Evolutionary conservation across 2,329 filamentous ascomycete genomes (phyloP).

Genomic region (Pseudofabraea citricarpa): DNA sequence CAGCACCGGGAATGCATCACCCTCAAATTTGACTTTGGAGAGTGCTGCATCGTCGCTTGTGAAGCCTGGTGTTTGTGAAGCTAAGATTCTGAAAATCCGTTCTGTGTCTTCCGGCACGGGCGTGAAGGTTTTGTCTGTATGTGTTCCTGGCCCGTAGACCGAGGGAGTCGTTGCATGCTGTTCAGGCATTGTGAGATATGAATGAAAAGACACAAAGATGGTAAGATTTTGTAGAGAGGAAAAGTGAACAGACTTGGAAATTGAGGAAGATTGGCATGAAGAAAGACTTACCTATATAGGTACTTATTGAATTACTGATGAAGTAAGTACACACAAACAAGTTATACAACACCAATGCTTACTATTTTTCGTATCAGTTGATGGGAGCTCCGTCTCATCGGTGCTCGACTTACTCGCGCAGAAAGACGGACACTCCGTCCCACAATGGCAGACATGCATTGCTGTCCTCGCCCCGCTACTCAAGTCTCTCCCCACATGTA

Average conservation of each 20-base stretch:
- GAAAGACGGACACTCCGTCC: too few relatives aligned
- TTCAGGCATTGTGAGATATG: not conserved
- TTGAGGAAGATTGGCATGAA: too few relatives aligned
- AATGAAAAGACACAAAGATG: not conserved
- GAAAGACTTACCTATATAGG: too few relatives aligned
- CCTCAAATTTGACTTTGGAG: constrained; percentile 33
- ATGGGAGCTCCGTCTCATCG: too few relatives aligned
- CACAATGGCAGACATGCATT: too few relatives aligned
- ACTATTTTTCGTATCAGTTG: too few relatives aligned
- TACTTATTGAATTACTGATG: too few relatives aligned
- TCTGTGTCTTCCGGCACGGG: constrained; percentile 32
- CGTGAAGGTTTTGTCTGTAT: constrained; percentile 31
- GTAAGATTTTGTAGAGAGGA: not conserved
- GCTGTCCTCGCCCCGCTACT: too few relatives aligned
- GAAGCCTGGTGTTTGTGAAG: constrained; percentile 34
- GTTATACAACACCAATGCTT: too few relatives aligned
- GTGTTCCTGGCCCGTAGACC: constrained; percentile 36
- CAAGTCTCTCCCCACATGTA: too few relatives aligned
- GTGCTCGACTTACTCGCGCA: too few relatives aligned
- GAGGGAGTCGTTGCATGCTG: not conserved
- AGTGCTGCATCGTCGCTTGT: constrained; percentile 29
- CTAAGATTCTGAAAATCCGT: constrained; percentile 33
- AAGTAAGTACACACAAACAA: too few relatives aligned
- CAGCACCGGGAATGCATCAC: constrained; percentile 33
- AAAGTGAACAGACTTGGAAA: not conserved